Evolutionary conservation across 2,329 filamentous ascomycete genomes (phyloP), one percentile per base, ranked within the genome.

Genomic region (Helicocarpus griseus): DNA sequence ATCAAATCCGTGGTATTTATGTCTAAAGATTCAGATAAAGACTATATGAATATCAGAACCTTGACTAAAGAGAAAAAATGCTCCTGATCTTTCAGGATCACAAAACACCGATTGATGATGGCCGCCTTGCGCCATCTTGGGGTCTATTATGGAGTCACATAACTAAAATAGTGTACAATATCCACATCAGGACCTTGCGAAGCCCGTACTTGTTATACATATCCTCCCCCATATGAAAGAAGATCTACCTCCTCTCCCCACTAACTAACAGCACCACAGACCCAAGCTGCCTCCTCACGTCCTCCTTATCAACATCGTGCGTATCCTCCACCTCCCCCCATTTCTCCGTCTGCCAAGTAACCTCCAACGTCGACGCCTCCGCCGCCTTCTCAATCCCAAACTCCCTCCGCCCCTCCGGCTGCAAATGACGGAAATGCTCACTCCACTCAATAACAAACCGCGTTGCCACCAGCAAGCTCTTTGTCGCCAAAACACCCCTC

Each of bases 241-340:
- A 35, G 45, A 50, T 51, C 57, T 58, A 69, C 39, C 59, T 60
- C 33, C 56, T 61, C 56, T 69, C 65, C 1, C 86, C 86, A 51
- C 81, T 83, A 8, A 96, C 86, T 47, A 97, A 72, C 62, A 97
- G 65, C 14, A 95, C 77, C 9, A 89, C 87, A 65, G 89, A 94
- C 13, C 91, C 93, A 54, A 97, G 72, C 72, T 97, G 93, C 62
- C 91, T 79, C 64, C 82, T 80, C 58, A 97, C 60, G 69, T 98
- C 93, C 69, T 95, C 91, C 68, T 84, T 87, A 62, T 95, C 86
- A 1, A 98, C 93, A 74, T 98, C 93, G 70, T 98, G 93, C 26
- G 90, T 95, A 69, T 98, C 90, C 68, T 98, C 93, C 0, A 98
- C 93, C 74, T 95, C 90, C 7, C 93, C 93, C 91, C 93, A 97